Percentiles rank a stretch among this genome's conserved stretches.
Conservation (phyloP, 2,329 filamentous ascomycete species). For the Dactylellina parvicollis region DNA sequence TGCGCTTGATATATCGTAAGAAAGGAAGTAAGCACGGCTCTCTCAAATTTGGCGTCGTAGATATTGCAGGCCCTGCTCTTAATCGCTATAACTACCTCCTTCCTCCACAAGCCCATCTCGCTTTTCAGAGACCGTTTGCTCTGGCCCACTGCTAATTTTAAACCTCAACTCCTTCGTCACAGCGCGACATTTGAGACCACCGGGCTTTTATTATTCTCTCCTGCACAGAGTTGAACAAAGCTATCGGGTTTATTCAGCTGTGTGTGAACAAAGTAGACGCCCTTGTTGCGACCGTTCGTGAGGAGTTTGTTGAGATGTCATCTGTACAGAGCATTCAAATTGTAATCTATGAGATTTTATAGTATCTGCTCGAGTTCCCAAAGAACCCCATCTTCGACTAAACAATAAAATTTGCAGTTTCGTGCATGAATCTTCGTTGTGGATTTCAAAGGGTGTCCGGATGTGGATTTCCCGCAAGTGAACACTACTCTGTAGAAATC, state of each 20-base stretch:
- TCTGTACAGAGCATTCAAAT: conserved; percentile 13
- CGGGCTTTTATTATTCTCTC: conserved; percentile 10
- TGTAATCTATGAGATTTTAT: conserved; percentile 8
- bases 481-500: too few relatives aligned
- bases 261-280: conserved; percentile 13
- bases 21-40: conserved; percentile 8
- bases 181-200: conserved; percentile 3
- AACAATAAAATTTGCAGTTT: background rate
- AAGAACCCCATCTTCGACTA: conserved; percentile 10
- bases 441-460: too few relatives aligned
- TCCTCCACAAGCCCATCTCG: too few relatives aligned
- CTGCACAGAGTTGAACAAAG: conserved; percentile 13
- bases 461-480: too few relatives aligned
- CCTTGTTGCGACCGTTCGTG: background rate
- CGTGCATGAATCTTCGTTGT: too few relatives aligned
- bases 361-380: background rate
- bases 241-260: conserved; percentile 1
- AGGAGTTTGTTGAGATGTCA: conserved; percentile 7
- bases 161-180: conserved; percentile 14
- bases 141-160: conserved; percentile 12
- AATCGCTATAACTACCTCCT: background rate
- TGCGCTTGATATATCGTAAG: conserved; percentile 12
- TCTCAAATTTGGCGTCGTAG: conserved; percentile 10
- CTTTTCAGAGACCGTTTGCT: conserved; percentile 8
- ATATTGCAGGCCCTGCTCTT: background rate